These are phyloP conservation scores for Polytrichum commune DNA, from an alignment of 225 moss, liverwort and hornwort genomes.

Conservation along the genomic window DNA sequence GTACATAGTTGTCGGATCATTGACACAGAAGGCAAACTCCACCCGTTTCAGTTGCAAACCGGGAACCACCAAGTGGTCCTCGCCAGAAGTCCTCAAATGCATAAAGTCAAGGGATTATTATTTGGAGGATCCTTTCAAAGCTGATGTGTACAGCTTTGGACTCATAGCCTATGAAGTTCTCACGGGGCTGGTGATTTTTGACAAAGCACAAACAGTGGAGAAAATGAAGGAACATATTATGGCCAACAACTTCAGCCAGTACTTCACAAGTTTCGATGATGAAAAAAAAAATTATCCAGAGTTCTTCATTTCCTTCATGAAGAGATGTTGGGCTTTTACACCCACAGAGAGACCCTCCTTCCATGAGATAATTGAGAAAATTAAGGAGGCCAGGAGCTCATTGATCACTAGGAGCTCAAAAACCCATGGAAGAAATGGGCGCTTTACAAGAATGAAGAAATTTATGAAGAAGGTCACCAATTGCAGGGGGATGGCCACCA, in stretches of 20 bases:
- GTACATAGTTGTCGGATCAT: too few species aligned
- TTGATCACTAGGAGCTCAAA: too few species aligned
- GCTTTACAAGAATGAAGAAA: too few species aligned
- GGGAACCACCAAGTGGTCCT: slow-evolving; percentile 14
- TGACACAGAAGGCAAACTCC: background rate
- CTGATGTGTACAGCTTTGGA: slow-evolving; percentile 26
- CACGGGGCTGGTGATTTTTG: slow-evolving; percentile 14
- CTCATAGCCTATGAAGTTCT: slow-evolving; percentile 33
- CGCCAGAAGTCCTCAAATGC: slow-evolving; percentile 19
- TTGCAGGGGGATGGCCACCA: too few species aligned
- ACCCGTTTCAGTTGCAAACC: slow-evolving; percentile 1
- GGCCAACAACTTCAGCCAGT: slow-evolving; percentile 12
- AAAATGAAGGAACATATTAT: background rate
- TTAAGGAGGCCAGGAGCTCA: background rate
- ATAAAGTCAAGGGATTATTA: background rate
- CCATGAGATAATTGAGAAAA: slow-evolving; percentile 14
- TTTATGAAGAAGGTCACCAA: too few species aligned
- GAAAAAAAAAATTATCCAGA: background rate
- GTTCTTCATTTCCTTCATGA: slow-evolving; percentile 8
- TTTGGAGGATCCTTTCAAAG: background rate
- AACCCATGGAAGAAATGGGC: too few species aligned
- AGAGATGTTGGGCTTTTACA: slow-evolving; percentile 14
- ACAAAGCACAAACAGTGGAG: background rate
- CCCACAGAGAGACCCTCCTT: slow-evolving; percentile 13
- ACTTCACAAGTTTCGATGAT: slow-evolving; percentile 9